phyloP scores from a whole-genome alignment of 2,329 filamentous ascomycete genomes.

The Nemania bipapillata region DNA sequence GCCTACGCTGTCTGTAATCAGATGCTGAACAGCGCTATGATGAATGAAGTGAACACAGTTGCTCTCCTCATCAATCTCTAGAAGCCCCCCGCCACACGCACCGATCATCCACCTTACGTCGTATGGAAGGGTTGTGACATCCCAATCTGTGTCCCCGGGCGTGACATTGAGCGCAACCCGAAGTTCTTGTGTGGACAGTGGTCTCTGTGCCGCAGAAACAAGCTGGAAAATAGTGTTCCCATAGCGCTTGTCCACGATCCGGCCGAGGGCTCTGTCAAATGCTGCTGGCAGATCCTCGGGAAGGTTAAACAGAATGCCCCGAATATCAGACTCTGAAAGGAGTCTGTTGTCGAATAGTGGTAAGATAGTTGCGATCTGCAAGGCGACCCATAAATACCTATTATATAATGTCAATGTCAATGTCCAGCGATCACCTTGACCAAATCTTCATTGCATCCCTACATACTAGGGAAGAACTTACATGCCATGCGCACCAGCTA shows the following conservation, averaged over 20 bases:
- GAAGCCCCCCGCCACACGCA: neutral
- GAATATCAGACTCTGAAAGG: neutral
- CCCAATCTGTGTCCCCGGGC: neutral
- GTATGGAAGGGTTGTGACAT: neutral
- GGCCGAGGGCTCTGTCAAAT: neutral
- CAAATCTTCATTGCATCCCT: neutral
- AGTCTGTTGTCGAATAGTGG: neutral
- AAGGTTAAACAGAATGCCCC: neutral
- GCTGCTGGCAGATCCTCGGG: neutral
- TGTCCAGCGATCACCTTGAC: neutral
- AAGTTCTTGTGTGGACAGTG: neutral
- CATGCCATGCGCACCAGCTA: neutral
- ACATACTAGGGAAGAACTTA: neutral
- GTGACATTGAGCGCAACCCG: slow-evolving; percentile 12
- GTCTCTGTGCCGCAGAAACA: neutral
- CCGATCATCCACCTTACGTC: neutral
- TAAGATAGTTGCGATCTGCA: neutral
- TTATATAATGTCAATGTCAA: neutral
- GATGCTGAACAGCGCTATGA: neutral
- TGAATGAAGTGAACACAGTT: neutral
- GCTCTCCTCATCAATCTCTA: neutral
- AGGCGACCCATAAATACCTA: neutral
- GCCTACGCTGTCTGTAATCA: neutral
- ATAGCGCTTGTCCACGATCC: neutral
- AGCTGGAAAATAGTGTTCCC: neutral